Evolutionary conservation across 441 rosid genomes (phyloP).

Genomic region (Pelargonium cotyledonis): DNA sequence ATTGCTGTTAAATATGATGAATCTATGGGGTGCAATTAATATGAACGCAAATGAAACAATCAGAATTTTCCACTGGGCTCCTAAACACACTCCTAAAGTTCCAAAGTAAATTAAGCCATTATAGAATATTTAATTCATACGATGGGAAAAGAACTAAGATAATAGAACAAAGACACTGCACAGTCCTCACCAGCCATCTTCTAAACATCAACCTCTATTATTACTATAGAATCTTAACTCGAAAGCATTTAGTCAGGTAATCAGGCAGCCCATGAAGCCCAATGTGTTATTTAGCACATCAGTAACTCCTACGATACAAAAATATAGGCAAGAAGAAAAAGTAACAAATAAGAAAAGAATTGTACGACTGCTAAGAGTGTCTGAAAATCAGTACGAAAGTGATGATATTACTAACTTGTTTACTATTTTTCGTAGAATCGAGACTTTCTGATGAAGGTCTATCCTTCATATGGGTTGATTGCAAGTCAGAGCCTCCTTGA

Average conservation of each 20-base stretch:
- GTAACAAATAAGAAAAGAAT: not conserved
- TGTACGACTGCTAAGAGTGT: not conserved
- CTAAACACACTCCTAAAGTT: not conserved
- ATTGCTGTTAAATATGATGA: not conserved
- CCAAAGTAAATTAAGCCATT: not conserved
- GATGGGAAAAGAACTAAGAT: no score
- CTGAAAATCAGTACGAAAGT: not conserved
- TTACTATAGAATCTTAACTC: no score
- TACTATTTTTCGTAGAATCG: conserved; percentile 44
- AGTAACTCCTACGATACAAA: not conserved
- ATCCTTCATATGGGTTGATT: conserved; percentile 34
- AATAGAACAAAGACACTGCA: no score
- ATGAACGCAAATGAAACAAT: not conserved
- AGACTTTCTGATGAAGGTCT: conserved; percentile 36
- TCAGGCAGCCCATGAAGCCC: no score
- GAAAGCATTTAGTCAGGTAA: no score
- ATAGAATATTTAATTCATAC: no score
- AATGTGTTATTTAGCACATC: no score
- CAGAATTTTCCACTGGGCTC: no score
- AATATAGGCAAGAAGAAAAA: not conserved
- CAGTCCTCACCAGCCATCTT: no score
- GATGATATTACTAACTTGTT: conserved; percentile 39
- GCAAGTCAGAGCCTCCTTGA: conserved; percentile 33
- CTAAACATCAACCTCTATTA: no score
- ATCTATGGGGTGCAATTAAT: not conserved